Conservation (phyloP, 176 grass and related monocot species). For the Oryza meyeriana region DNA sequence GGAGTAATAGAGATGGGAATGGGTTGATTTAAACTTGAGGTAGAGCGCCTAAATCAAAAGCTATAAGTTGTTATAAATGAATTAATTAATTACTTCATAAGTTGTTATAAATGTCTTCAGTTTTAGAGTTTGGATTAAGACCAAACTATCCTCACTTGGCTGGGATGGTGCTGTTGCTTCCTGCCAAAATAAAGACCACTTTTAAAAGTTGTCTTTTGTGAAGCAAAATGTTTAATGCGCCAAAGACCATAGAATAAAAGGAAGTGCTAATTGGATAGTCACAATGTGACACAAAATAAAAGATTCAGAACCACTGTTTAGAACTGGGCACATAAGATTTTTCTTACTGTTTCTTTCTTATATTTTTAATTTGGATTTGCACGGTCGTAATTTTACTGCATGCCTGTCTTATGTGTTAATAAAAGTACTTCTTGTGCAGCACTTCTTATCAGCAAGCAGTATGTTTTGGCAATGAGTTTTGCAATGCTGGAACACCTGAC, state of each 20-base stretch:
- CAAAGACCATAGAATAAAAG: background rate
- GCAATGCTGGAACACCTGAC: slow-evolving; percentile 76
- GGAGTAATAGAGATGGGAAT: background rate
- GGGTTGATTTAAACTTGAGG: background rate
- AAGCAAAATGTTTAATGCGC: background rate
- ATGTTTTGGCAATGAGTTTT: slow-evolving; percentile 75
- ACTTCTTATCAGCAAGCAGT: slow-evolving; percentile 92
- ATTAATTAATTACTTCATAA: background rate
- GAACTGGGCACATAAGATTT: background rate
- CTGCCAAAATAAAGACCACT: background rate
- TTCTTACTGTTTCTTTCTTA: slow-evolving; percentile 10
- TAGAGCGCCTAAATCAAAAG: background rate
- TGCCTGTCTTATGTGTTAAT: slow-evolving; percentile 10
- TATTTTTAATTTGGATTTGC: slow-evolving; percentile 19
- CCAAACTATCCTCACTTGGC: background rate
- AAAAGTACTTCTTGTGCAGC: slow-evolving; percentile 56
- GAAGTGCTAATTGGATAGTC: slow-evolving; percentile 3
- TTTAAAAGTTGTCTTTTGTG: background rate
- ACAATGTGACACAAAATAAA: background rate
- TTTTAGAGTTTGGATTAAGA: background rate
- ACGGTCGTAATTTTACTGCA: slow-evolving; percentile 11
- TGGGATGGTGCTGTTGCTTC: background rate
- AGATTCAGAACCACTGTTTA: background rate
- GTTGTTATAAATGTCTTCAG: background rate
- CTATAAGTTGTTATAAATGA: background rate